Conservation (phyloP, 352 stramenopile genomes). For the Phytophthora pini region DNA sequence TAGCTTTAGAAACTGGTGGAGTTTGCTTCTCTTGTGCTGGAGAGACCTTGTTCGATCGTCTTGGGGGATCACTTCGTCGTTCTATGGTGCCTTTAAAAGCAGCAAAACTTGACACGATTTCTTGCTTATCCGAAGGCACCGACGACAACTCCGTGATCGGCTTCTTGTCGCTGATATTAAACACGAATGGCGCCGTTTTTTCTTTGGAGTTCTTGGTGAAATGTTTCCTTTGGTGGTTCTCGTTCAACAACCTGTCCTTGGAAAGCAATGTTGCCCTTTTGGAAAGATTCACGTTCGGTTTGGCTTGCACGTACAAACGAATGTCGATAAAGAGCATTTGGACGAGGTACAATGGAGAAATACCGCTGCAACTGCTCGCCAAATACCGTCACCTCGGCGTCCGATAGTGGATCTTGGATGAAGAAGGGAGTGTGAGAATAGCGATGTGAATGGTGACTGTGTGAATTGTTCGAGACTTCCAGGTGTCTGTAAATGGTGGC, state of each 20-base stretch:
- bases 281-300: conserved; percentile 27
- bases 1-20: neutral
- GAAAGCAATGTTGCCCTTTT: conserved; percentile 68
- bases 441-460: conserved; percentile 14
- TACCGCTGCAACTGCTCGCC: conserved; percentile 35
- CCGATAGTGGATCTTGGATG: conserved; percentile 27
- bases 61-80: conserved; percentile 10
- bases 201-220: conserved; percentile 38
- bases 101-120: conserved; percentile 41
- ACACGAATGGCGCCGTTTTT: conserved; percentile 45
- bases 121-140: conserved; percentile 2
- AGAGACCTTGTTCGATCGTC: conserved; percentile 21
- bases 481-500: conserved; percentile 11
- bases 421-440: conserved; percentile 40
- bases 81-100: conserved; percentile 41
- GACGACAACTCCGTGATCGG: neutral
- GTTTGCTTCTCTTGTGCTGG: neutral
- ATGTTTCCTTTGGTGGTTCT: conserved; percentile 14
- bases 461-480: conserved; percentile 2
- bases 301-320: conserved; percentile 34
- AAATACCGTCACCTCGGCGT: conserved; percentile 13
- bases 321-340: conserved; percentile 55
- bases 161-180: conserved; percentile 19
- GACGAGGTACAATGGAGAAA: conserved; percentile 42
- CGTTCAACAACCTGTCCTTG: conserved; percentile 43